phyloP scores from a whole-genome alignment of 495 filamentous ascomycete genomes.

The Ramalina peruviana region DNA sequence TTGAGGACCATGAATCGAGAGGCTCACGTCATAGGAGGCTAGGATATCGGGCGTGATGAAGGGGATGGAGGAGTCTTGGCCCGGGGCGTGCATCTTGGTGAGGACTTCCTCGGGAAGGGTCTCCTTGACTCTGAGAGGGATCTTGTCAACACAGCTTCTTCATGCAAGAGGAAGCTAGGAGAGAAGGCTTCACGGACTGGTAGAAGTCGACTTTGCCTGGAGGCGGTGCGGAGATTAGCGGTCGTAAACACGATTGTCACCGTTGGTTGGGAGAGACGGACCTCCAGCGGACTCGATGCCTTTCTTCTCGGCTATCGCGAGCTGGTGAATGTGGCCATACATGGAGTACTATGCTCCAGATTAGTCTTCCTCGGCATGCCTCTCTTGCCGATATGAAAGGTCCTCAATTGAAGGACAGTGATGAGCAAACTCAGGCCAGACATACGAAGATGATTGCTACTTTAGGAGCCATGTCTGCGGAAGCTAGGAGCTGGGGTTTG shows the following conservation, averaged over 20 bases:
- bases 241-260: slow-evolving; percentile 44
- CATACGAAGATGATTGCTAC: slow-evolving; percentile 81
- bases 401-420: not conserved
- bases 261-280: no score
- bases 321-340: slow-evolving; percentile 77
- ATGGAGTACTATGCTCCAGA: slow-evolving; percentile 61
- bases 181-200: slow-evolving; percentile 1
- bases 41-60: slow-evolving; percentile 52
- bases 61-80: slow-evolving; percentile 55
- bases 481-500: slow-evolving; percentile 4
- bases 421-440: slow-evolving; percentile 8
- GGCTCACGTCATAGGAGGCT: slow-evolving; percentile 52
- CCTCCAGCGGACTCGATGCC: slow-evolving; percentile 81
- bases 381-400: not conserved
- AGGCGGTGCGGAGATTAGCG: slow-evolving; percentile 49
- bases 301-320: slow-evolving; percentile 81
- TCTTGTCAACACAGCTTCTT: slow-evolving; percentile 1
- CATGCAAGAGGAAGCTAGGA: not conserved
- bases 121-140: slow-evolving; percentile 51
- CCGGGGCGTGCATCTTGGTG: slow-evolving; percentile 73
- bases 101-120: slow-evolving; percentile 77
- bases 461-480: slow-evolving; percentile 73
- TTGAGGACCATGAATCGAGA: not conserved
- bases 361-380: slow-evolving; percentile 9
- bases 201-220: slow-evolving; percentile 9